phyloP scores from a whole-genome alignment of 2,329 filamentous ascomycete species.

The Gyromitra esculenta region DNA sequence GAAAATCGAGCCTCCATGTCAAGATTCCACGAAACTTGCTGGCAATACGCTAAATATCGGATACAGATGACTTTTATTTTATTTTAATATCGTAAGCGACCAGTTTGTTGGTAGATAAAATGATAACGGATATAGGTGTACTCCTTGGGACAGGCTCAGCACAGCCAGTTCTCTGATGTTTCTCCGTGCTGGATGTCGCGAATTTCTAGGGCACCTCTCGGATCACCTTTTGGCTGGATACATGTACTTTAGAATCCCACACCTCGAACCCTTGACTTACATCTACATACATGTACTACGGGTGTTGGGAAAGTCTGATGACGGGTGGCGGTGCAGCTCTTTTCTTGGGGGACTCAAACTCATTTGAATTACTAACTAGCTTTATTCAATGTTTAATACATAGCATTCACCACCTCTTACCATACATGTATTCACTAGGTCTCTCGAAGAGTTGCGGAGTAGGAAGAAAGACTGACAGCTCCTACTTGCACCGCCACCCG shows the following conservation, averaged over 20 bases:
- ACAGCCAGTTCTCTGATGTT: not conserved
- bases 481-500: no score
- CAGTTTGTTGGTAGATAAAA: conserved; percentile 11
- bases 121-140: conserved; percentile 4
- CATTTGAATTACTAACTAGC: no score
- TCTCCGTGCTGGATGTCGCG: conserved; percentile 1
- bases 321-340: no score
- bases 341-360: no score
- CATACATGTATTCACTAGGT: no score
- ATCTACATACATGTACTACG: no score
- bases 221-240: not conserved
- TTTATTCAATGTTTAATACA: no score
- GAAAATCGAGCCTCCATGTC: conserved; percentile 28
- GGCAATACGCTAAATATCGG: not conserved
- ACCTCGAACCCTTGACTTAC: not conserved
- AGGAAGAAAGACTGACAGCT: no score
- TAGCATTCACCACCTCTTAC: no score
- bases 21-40: conserved; percentile 23
- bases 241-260: not conserved
- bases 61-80: conserved; percentile 9
- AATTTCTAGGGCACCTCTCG: conserved; percentile 31
- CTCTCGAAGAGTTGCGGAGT: no score
- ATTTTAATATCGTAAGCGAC: not conserved
- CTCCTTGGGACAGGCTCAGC: conserved; percentile 1
- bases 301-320: no score